phyloP scores from a whole-genome alignment of 345 rosid genomes.

The Hibiscus syriacus region DNA sequence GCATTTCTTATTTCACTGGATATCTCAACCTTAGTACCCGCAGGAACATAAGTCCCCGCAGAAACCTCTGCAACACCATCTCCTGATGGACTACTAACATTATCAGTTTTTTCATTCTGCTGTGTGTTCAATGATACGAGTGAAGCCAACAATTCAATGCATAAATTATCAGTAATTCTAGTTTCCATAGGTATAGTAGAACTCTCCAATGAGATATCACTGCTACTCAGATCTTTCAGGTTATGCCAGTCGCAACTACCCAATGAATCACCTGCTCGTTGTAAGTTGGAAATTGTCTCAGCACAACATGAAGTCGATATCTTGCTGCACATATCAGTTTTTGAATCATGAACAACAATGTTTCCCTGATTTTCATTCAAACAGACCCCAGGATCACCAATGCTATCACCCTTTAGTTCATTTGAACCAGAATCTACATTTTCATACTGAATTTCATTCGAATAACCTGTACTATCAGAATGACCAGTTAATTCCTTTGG shows the following conservation, averaged over 20 bases:
- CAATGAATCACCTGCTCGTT: constrained; percentile 8
- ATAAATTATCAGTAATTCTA: constrained; percentile 10
- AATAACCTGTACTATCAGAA: too few species aligned
- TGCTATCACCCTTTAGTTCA: background rate
- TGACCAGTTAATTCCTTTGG: background rate
- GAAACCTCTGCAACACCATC: constrained; percentile 15
- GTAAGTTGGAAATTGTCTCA: constrained; percentile 12
- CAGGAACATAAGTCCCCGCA: constrained; percentile 26
- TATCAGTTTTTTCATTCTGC: constrained; percentile 18
- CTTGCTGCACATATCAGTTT: constrained; percentile 11
- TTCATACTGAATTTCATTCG: background rate
- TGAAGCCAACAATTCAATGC: constrained; percentile 11
- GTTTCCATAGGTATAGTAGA: constrained; percentile 10
- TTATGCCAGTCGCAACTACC: constrained; percentile 13
- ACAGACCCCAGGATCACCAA: background rate
- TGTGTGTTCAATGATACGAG: constrained; percentile 11
- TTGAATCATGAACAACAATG: background rate
- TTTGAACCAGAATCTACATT: background rate
- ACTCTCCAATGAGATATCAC: constrained; percentile 19
- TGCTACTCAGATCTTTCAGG: constrained; percentile 8
- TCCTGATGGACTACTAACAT: constrained; percentile 11
- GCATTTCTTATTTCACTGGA: constrained; percentile 14
- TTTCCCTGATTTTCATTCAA: background rate
- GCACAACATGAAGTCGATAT: constrained; percentile 17
- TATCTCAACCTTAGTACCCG: constrained; percentile 24